Conservation (phyloP, 208 protist species). For the Crithidia mellificae region DNA sequence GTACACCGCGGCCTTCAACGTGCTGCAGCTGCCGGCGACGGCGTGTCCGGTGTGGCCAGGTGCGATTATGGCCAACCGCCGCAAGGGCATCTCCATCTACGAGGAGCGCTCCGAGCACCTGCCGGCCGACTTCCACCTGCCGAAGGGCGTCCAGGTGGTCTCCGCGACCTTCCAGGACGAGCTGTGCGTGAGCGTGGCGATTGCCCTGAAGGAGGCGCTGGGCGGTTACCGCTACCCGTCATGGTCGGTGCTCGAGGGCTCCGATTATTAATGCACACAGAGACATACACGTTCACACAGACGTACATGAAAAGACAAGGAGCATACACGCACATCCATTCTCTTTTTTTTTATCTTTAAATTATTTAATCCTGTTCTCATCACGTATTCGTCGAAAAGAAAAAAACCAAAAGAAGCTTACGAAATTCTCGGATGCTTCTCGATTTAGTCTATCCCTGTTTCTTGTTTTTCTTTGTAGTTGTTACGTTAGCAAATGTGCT, state of each 20-base stretch:
- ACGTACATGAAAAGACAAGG: neutral
- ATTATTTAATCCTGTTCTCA: too few relatives aligned
- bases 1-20: conserved; percentile 89
- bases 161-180: conserved; percentile 66
- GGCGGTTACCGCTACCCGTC: conserved; percentile 84
- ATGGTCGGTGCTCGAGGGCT: conserved; percentile 68
- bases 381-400: too few relatives aligned
- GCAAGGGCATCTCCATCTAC: conserved; percentile 33
- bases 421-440: too few relatives aligned
- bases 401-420: too few relatives aligned
- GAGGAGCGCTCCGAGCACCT: conserved; percentile 33
- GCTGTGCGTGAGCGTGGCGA: conserved; percentile 64
- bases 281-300: neutral
- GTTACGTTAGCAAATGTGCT: too few relatives aligned
- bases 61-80: conserved; percentile 29
- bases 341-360: neutral
- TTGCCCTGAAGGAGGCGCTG: conserved; percentile 58
- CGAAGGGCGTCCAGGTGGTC: conserved; percentile 86
- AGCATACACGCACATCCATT: neutral
- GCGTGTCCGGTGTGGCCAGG: conserved; percentile 70
- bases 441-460: neutral
- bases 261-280: conserved; percentile 37
- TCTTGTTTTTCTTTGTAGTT: neutral
- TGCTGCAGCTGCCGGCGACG: conserved; percentile 77
- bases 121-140: conserved; percentile 63